Conservation (phyloP, 257 asterid genomes). For the Mentha longifolia region DNA sequence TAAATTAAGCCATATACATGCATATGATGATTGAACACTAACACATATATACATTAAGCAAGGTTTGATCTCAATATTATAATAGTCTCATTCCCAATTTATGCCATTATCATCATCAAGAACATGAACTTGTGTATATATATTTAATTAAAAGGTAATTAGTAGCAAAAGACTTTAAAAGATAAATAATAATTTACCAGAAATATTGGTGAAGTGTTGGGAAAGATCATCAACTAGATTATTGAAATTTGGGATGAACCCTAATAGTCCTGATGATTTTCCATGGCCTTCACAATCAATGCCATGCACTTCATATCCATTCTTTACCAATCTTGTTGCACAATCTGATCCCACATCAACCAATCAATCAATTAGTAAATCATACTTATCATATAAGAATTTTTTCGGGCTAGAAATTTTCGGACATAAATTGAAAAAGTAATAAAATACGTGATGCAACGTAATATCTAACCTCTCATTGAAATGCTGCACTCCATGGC, state of each 20-base stretch:
- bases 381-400: too few species aligned
- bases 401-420: too few species aligned
- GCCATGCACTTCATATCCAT: constrained; percentile 64
- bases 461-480: constrained; percentile 39
- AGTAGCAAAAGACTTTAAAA: neutral
- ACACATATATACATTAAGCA: too few species aligned
- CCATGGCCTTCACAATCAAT: constrained; percentile 69
- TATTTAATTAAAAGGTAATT: neutral
- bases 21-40: too few species aligned
- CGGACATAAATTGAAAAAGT: neutral
- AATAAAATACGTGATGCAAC: neutral
- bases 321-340: constrained; percentile 47
- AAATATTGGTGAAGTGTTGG: constrained; percentile 53
- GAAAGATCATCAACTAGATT: constrained; percentile 60
- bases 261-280: constrained; percentile 63
- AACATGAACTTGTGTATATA: too few species aligned
- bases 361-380: neutral
- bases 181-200: constrained; percentile 39
- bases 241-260: constrained; percentile 57
- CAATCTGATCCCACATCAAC: constrained; percentile 31
- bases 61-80: too few species aligned
- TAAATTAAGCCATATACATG: too few species aligned
- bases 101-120: too few species aligned
- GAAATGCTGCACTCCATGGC: constrained; percentile 70
- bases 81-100: too few species aligned